Base-by-base conservation (phyloP, 257 asterid genomes). In the Echium plantagineum region DNA sequence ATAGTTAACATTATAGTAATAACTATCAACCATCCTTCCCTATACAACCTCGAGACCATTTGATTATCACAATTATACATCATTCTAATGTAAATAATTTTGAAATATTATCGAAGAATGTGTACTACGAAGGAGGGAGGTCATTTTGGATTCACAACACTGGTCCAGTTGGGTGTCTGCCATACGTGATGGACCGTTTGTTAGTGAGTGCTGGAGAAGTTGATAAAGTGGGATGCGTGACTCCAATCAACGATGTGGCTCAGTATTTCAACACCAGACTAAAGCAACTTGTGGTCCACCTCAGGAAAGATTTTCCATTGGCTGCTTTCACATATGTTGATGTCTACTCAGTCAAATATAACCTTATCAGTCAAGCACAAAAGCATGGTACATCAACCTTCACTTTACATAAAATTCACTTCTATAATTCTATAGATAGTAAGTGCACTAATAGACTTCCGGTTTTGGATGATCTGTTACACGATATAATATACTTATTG, bases 141-240 rank as follows among this genome's bases (percentile, higher is more conserved):
- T 77, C 74, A n/a, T 91, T 88, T 60, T 88, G 98, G 98, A 80
- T 91, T 70, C 96, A 91, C 69, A 82, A 82, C 62, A 91, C 98
- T 5, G 98, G 96, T 6, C 96, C 98, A 2, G 80, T 81, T 3
- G 98, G 98, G 20, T 91, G 98, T 55, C 75, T 85, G 54, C 81
- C 98, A 8, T 85, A 88, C 20, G 61, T 88, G 4, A 20, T 88
- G 65, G 95, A 80, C 64, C 76, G 78, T 8, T 47, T 83, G 8
- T 57, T 57, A 7, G 61, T 87, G 53, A 66, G 72, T 0, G 83
- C 94, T 0, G 80, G 72, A 6, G 75, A 82, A 66, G 58, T 81
- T 1, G 95, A 88, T 48, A 73, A 78, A 66, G 73, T 24, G 4
- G 96, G 98, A 5, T 91, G 96, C 51, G 90, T 85, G 1, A 32